phyloP scores from a whole-genome alignment of 164 flowering plant species.

The Chimonanthus salicifolius region DNA sequence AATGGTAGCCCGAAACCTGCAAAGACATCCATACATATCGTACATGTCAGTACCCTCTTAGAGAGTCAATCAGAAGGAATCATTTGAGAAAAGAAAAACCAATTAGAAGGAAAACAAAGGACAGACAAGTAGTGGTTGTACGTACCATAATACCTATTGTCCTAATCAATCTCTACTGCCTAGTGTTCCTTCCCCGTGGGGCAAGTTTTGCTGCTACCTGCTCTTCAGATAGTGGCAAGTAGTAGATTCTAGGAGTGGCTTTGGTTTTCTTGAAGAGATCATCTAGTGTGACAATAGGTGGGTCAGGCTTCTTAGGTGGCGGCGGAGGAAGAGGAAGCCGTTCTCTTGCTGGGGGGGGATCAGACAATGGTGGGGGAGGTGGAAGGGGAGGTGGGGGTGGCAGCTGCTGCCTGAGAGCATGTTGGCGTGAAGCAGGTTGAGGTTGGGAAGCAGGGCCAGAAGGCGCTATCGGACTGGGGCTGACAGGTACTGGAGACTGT shows the following conservation, averaged over 20 bases:
- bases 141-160: too few species aligned
- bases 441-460: conserved; percentile 22
- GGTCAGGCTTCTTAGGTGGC: conserved; percentile 49
- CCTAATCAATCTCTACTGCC: conserved; percentile 22
- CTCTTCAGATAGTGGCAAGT: conserved; percentile 77
- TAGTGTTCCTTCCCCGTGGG: conserved; percentile 30
- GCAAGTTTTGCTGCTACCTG: conserved; percentile 62
- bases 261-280: conserved; percentile 80
- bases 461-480: conserved; percentile 9
- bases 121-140: background rate
- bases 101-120: background rate
- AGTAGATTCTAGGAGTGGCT: conserved; percentile 78
- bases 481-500: conserved; percentile 26
- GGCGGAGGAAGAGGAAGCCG: conserved; percentile 50
- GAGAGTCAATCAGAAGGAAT: background rate
- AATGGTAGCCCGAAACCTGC: background rate
- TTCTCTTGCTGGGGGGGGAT: conserved; percentile 41
- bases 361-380: conserved; percentile 46
- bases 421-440: conserved; percentile 46
- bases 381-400: conserved; percentile 54
- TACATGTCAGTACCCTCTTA: background rate
- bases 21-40: background rate
- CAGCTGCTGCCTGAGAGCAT: conserved; percentile 37
- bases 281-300: conserved; percentile 73
- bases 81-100: background rate